A percentile compares a stretch with the other conserved stretches of the same genome.
phyloP scores from a whole-genome alignment of 2,329 filamentous ascomycete species.

The Nothophaeocryptopus gaeumannii region DNA sequence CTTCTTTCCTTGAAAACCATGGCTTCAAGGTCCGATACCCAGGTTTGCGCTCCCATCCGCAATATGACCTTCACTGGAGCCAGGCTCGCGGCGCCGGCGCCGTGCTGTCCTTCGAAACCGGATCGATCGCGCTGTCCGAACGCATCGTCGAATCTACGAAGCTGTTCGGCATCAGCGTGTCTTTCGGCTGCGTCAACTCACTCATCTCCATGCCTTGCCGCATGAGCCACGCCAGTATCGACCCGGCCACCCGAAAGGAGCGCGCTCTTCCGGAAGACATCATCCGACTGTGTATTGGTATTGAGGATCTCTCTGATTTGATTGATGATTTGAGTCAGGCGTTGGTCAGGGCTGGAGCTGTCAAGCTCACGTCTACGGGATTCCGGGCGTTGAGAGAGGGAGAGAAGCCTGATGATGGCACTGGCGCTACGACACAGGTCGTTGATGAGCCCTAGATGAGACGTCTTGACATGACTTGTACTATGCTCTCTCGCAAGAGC shows the following conservation, averaged over 20 bases:
- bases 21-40: constrained; percentile 96
- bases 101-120: constrained; percentile 93
- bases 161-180: constrained; percentile 93
- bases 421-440: constrained; percentile 32
- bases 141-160: constrained; percentile 90
- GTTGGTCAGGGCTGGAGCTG: constrained; percentile 90
- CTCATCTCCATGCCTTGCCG: constrained; percentile 99
- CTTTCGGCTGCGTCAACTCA: constrained; percentile 97
- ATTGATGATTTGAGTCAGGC: constrained; percentile 90
- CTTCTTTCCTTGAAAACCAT: constrained; percentile 82
- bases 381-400: constrained; percentile 60
- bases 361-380: constrained; percentile 74
- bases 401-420: constrained; percentile 28
- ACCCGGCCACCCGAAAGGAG: constrained; percentile 86
- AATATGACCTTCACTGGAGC: constrained; percentile 93
- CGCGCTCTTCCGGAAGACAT: constrained; percentile 94
- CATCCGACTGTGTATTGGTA: constrained; percentile 91
- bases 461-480: too few species aligned
- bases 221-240: constrained; percentile 98
- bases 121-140: constrained; percentile 77
- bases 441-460: constrained; percentile 35
- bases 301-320: constrained; percentile 87
- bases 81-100: constrained; percentile 93
- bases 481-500: too few species aligned
- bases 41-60: constrained; percentile 88